Evolutionary conservation across 2,329 filamentous ascomycete species (phyloP), one percentile per base, ranked within the genome.

Genomic region (Myotisia sp.): DNA sequence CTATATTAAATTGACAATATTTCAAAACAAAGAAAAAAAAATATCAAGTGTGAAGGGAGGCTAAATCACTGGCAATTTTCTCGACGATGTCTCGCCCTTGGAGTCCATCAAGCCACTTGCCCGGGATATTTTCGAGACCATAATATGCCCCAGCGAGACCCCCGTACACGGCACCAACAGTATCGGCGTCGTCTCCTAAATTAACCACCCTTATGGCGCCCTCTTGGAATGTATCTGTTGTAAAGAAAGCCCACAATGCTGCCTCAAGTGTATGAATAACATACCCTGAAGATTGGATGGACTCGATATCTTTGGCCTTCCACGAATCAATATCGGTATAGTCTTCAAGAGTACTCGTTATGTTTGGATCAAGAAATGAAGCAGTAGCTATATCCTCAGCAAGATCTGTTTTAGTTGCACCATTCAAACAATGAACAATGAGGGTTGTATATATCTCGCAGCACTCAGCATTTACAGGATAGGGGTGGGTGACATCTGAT

Each of bases 151-250:
- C 59, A 3, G 59, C 59, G 13, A 64, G 36, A 3, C 57, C 59
- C 3, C 60, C 62, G 46, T 61, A 63, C 22, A 63, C 53, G 2
- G 60, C 60, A 10, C 54, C 60, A 7, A 59, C 58, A 1, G 59
- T 63, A 45, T 65, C 62, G 7, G 60, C 54, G 47, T 64, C 60
- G 33, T 57, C 50, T 2, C 59, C 59, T 16, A 60, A 37, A 48
- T 63, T 64, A 1, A 63, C 59, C 1, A 54, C 56, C 27, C 48
- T 52, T 21, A 61, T 36, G 3, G 53, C 58, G 0, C 61, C 59
- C 5, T 56, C 48, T 19, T 49, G 46, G 42, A 58, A 62, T 4
- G 39, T 47, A 5, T 51, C 45, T 17, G 51, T 56, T 26, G 45
- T 53, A 44, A 61, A 64, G 36, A 64, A 59, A 2, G 47, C 53